Evolutionary conservation across 768 basidiomycete species (phyloP).

Genomic region (Saitozyma podzolica): DNA sequence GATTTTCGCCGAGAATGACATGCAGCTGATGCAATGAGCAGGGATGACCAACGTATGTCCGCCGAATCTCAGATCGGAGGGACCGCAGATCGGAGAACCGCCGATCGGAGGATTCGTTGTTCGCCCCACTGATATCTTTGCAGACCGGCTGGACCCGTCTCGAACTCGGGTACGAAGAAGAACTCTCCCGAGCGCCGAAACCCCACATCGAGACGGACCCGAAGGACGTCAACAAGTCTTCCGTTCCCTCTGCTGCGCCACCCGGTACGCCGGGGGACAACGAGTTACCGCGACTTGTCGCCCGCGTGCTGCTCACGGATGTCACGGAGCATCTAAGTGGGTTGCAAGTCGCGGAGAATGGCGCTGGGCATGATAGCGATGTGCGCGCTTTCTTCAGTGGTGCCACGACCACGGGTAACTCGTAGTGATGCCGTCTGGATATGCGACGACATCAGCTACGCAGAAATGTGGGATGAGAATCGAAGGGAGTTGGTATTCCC

Average conservation of each 20-base stretch:
- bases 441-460: no score
- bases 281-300: constrained; percentile 7
- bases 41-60: constrained; percentile 49
- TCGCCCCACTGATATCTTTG: no score
- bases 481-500: no score
- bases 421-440: no score
- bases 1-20: neutral
- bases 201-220: no score
- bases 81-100: neutral
- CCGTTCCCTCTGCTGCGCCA: no score
- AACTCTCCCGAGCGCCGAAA: constrained; percentile 15
- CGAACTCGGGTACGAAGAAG: constrained; percentile 46
- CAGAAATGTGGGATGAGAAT: no score
- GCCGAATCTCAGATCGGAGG: no score
- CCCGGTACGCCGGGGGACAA: no score
- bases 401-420: constrained; percentile 35
- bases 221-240: no score
- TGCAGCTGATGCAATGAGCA: constrained; percentile 6
- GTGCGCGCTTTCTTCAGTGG: constrained; percentile 82
- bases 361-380: constrained; percentile 73
- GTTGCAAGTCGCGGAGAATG: constrained; percentile 63
- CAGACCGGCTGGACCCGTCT: constrained; percentile 50
- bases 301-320: constrained; percentile 49
- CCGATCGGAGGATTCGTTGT: no score
- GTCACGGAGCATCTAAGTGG: constrained; percentile 52